Percentiles rank a stretch among this genome's conserved stretches.
phyloP scores from a whole-genome alignment of 441 rosid species.

The Monsonia emarginata region DNA sequence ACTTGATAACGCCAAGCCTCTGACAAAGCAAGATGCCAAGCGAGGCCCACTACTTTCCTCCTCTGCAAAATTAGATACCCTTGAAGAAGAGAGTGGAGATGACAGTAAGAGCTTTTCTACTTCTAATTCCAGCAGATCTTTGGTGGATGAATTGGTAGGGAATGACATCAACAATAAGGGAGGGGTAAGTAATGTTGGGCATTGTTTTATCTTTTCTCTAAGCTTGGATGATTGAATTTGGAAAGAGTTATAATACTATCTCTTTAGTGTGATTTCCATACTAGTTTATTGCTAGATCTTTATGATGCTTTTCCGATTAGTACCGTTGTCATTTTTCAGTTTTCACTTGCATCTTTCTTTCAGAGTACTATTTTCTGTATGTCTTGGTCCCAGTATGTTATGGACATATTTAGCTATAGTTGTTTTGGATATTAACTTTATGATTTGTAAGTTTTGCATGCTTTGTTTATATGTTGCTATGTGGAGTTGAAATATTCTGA shows the following conservation, averaged over 20 bases:
- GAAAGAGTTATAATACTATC: background rate
- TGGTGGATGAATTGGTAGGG: slow-evolving; percentile 28
- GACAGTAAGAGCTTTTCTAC: slow-evolving; percentile 43
- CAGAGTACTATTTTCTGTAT: background rate
- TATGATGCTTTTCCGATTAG: background rate
- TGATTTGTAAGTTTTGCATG: background rate
- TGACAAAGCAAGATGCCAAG: slow-evolving; percentile 31
- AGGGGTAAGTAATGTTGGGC: slow-evolving; percentile 38
- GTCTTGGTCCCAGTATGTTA: background rate
- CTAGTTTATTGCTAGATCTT: background rate
- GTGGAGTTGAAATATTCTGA: background rate
- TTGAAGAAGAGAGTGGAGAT: slow-evolving; percentile 52
- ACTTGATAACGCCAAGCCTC: slow-evolving; percentile 35
- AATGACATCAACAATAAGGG: slow-evolving; percentile 26
- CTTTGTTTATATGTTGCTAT: background rate
- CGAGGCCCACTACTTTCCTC: slow-evolving; percentile 34
- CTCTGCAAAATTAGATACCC: slow-evolving; percentile 35
- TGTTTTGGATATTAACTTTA: background rate
- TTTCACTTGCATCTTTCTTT: background rate
- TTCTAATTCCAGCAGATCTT: slow-evolving; percentile 36
- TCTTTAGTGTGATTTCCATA: background rate
- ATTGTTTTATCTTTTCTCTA: background rate
- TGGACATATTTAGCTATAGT: background rate
- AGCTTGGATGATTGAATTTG: slow-evolving; percentile 12
- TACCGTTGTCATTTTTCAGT: too few relatives aligned